These are phyloP conservation scores for Danielozyma ontarioensis DNA, from an alignment of 805 yeast genomes.

Conservation along the genomic window DNA sequence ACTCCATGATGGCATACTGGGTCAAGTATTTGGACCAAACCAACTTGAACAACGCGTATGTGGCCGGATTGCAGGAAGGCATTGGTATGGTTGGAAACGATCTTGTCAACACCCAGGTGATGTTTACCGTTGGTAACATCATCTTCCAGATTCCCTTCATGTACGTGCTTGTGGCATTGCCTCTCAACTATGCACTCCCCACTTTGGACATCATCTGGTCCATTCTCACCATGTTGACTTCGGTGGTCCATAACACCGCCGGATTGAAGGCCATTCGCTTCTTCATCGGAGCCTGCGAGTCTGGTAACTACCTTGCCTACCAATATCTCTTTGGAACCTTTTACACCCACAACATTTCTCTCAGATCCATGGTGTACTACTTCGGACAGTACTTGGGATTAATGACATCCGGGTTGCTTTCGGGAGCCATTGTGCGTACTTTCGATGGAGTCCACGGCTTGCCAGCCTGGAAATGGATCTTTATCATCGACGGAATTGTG, in stretches of 20 bases:
- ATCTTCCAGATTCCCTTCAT: constrained; percentile 61
- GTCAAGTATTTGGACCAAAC: constrained; percentile 59
- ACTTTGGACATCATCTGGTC: constrained; percentile 64
- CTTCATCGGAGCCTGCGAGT: constrained; percentile 65
- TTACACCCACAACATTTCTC: constrained; percentile 13
- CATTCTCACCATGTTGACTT: constrained; percentile 54
- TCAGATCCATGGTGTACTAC: constrained; percentile 61
- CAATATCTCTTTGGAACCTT: constrained; percentile 41
- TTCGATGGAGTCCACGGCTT: constrained; percentile 49
- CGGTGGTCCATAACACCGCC: constrained; percentile 42
- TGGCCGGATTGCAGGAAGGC: constrained; percentile 56
- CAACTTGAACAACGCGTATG: constrained; percentile 62
- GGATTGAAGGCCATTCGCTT: constrained; percentile 61
- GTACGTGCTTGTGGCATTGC: constrained; percentile 50
- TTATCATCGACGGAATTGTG: constrained; percentile 58
- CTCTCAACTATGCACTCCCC: constrained; percentile 50
- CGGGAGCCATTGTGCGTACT: constrained; percentile 46
- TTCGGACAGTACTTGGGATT: constrained; percentile 60
- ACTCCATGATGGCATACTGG: constrained; percentile 48
- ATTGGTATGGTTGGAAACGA: constrained; percentile 59
- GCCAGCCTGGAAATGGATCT: constrained; percentile 72
- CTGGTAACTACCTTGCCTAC: constrained; percentile 42
- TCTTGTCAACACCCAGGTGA: constrained; percentile 51
- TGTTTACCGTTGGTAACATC: constrained; percentile 55
- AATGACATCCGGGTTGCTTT: constrained; percentile 58